These are phyloP conservation scores for Gossypium lobatum DNA, from an alignment of 441 rosid genomes.

Conservation along the genomic window DNA sequence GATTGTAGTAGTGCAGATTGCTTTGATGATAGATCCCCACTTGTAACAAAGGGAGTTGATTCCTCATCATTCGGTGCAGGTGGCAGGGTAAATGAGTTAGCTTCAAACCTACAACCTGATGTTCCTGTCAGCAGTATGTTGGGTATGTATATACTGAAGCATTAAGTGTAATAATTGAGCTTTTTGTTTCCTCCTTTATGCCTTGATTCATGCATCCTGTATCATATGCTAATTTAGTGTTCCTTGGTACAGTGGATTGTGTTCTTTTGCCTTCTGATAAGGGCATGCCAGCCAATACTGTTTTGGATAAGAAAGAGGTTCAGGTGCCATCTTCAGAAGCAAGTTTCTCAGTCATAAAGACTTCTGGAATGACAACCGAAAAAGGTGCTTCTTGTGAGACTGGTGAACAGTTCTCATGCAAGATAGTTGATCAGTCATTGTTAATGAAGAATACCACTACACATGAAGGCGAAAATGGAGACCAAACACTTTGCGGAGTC, in stretches of 20 bases:
- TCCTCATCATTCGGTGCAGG: conserved; percentile 22
- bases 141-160: conserved; percentile 33
- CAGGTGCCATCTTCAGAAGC: conserved; percentile 25
- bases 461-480: conserved; percentile 25
- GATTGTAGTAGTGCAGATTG: conserved; percentile 22
- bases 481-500: conserved; percentile 26
- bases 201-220: conserved; percentile 4
- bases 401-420: conserved; percentile 18
- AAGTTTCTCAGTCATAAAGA: conserved; percentile 24
- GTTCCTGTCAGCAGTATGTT: conserved; percentile 26
- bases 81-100: conserved; percentile 26
- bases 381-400: conserved; percentile 25
- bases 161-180: background rate
- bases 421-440: conserved; percentile 29
- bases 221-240: conserved; percentile 18
- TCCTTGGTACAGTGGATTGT: conserved; percentile 19
- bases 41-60: conserved; percentile 21
- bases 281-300: conserved; percentile 18
- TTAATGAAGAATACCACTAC: conserved; percentile 28
- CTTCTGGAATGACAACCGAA: conserved; percentile 24
- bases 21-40: conserved; percentile 16
- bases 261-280: conserved; percentile 19
- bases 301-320: conserved; percentile 29
- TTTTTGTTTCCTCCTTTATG: conserved; percentile 9
- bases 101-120: conserved; percentile 28